Conservation (phyloP, 805 yeast genomes). For the Wilhelminamyces savonicus region DNA sequence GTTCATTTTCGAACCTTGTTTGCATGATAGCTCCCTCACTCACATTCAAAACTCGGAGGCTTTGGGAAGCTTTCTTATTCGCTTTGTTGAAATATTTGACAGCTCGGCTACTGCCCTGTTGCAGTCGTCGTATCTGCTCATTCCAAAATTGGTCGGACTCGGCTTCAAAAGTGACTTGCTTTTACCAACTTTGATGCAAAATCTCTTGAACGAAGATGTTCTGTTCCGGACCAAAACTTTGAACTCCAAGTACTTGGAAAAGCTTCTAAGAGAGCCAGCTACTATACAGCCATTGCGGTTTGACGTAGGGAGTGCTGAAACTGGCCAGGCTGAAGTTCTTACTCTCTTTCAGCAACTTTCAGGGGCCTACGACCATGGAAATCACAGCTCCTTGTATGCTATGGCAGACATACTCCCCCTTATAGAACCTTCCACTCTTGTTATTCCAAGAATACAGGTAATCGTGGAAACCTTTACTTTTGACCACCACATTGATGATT, state of each 20-base stretch:
- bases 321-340: too few relatives aligned
- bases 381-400: too few relatives aligned
- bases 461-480: constrained; percentile 5
- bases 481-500: constrained; percentile 26
- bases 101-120: constrained; percentile 22
- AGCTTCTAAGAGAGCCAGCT: not conserved
- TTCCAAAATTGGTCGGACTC: constrained; percentile 11
- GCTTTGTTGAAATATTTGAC: constrained; percentile 56
- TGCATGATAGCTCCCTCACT: constrained; percentile 1
- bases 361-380: too few relatives aligned
- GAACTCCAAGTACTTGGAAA: constrained; percentile 32
- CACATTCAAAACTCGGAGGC: too few relatives aligned
- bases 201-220: constrained; percentile 28
- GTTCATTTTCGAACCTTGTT: constrained; percentile 18
- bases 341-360: too few relatives aligned
- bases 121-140: constrained; percentile 9
- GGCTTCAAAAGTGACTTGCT: constrained; percentile 23
- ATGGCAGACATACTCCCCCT: too few relatives aligned
- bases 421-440: too few relatives aligned
- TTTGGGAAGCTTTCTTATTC: constrained; percentile 34
- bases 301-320: too few relatives aligned
- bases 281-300: too few relatives aligned
- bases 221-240: constrained; percentile 33
- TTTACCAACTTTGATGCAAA: constrained; percentile 21
- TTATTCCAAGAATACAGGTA: too few relatives aligned